phyloP scores from a whole-genome alignment of 2,329 filamentous ascomycete species.

The Aspergillus tubingensis region DNA sequence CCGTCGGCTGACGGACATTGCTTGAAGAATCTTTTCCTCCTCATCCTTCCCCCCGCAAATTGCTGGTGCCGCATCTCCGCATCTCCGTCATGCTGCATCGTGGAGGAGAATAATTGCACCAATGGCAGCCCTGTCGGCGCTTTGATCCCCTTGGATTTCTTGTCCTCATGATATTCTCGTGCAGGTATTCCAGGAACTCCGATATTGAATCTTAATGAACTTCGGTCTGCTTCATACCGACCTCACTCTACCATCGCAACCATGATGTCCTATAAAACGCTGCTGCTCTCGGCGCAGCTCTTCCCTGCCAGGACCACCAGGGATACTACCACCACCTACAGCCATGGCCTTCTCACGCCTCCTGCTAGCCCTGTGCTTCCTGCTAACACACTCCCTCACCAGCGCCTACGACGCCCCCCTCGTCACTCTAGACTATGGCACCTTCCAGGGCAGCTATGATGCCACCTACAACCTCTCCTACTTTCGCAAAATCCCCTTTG shows the following conservation, averaged over 20 bases:
- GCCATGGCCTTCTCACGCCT: conserved; percentile 16
- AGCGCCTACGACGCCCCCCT: conserved; percentile 36
- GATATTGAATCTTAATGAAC: conserved; percentile 5
- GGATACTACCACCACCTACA: not conserved
- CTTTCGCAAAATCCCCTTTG: conserved; percentile 64
- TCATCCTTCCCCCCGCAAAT: conserved; percentile 7
- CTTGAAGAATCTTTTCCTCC: not conserved
- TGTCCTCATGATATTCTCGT: not conserved
- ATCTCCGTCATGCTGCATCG: not conserved
- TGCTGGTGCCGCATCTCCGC: conserved; percentile 10
- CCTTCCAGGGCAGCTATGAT: conserved; percentile 56
- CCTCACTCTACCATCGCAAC: not conserved
- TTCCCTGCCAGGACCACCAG: not conserved
- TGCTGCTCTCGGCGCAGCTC: not conserved
- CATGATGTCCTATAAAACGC: conserved; percentile 2
- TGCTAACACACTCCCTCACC: conserved; percentile 11
- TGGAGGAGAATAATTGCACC: conserved; percentile 26
- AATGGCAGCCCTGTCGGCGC: conserved; percentile 20
- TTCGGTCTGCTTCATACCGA: conserved; percentile 20
- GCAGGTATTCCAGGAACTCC: not conserved
- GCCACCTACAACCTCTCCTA: conserved; percentile 58
- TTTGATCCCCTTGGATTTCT: not conserved
- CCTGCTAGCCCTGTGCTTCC: conserved; percentile 5
- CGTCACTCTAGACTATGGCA: conserved; percentile 51
- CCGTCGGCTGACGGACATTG: not conserved